These are phyloP conservation scores for Heterobasidion occidentale DNA, from an alignment of 1,284 basidiomycete species.

Conservation along the genomic window DNA sequence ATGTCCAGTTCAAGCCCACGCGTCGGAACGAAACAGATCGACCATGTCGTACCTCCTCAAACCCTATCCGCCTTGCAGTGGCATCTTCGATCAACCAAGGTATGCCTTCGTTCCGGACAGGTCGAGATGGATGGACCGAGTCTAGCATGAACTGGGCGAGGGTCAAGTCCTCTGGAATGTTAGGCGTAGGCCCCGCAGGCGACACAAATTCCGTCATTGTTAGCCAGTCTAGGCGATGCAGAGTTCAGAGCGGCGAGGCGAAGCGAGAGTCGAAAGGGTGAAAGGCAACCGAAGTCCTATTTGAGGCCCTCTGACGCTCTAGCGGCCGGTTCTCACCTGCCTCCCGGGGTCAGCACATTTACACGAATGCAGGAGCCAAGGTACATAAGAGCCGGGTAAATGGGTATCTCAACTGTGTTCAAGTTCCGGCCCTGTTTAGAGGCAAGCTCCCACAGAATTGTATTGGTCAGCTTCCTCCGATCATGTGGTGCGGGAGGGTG, in stretches of 20 bases:
- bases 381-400: background rate
- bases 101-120: conserved; percentile 29
- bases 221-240: background rate
- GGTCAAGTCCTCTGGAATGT: conserved; percentile 64
- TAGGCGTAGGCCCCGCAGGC: conserved; percentile 29
- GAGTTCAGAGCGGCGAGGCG: too few species aligned
- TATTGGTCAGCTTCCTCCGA: too few species aligned
- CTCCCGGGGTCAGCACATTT: background rate
- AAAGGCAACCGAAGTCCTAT: background rate
- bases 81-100: conserved; percentile 65
- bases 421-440: too few species aligned
- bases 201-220: conserved; percentile 38
- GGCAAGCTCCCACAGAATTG: too few species aligned
- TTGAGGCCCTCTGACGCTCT: background rate
- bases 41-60: conserved; percentile 37
- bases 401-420: too few species aligned
- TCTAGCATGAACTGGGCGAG: conserved; percentile 72
- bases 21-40: background rate
- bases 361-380: background rate
- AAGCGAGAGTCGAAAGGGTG: too few species aligned
- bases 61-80: conserved; percentile 38
- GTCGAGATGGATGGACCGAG: conserved; percentile 38
- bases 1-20: background rate
- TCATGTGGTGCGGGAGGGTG: too few species aligned
- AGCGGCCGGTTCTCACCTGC: background rate